Conservation (phyloP, 768 basidiomycete species). For the Xanthoconium purpureum region DNA sequence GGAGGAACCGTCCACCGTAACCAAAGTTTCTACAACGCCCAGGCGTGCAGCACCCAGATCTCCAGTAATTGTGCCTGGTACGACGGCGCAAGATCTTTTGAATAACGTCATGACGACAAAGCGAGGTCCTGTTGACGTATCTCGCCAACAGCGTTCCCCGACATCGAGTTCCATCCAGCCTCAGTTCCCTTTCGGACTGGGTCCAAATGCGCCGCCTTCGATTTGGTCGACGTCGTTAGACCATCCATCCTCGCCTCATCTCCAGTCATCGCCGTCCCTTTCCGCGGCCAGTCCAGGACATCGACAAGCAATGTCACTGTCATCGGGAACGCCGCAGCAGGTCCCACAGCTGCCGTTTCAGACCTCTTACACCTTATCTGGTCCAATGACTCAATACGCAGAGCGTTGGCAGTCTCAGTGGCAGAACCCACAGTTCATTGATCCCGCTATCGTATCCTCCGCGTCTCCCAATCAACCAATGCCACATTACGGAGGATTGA, state of each 20-base stretch:
- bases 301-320: constrained; percentile 14
- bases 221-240: constrained; percentile 68
- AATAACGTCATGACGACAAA: constrained; percentile 37
- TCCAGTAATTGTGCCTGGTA: constrained; percentile 29
- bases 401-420: constrained; percentile 16
- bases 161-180: constrained; percentile 36
- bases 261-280: constrained; percentile 12
- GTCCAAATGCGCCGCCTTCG: constrained; percentile 47
- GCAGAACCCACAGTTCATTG: constrained; percentile 13
- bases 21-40: not conserved
- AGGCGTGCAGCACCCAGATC: constrained; percentile 28
- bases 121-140: constrained; percentile 19
- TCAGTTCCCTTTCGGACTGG: constrained; percentile 52
- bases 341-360: constrained; percentile 14
- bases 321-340: constrained; percentile 16
- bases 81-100: constrained; percentile 67
- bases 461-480: constrained; percentile 2
- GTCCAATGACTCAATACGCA: constrained; percentile 3
- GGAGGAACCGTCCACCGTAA: constrained; percentile 1
- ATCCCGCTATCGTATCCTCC: constrained; percentile 25
- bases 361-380: constrained; percentile 7
- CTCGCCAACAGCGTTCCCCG: constrained; percentile 12
- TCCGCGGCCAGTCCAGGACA: constrained; percentile 11
- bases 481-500: constrained; percentile 3
- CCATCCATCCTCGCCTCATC: constrained; percentile 27